These are phyloP conservation scores for Argentina anserina DNA, from an alignment of 306 rosid genomes.

Conservation along the genomic window DNA sequence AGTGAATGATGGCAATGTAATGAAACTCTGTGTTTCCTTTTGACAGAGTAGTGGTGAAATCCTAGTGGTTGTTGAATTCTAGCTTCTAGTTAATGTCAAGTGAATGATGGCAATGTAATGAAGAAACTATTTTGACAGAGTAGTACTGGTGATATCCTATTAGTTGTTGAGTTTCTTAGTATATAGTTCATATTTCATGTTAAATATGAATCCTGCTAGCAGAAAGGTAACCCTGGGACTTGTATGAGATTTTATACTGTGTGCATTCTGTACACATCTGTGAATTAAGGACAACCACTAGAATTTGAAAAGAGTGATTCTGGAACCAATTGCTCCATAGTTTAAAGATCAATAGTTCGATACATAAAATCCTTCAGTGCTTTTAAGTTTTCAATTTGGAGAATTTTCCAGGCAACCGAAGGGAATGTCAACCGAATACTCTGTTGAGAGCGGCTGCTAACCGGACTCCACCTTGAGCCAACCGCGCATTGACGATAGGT, in stretches of 20 bases:
- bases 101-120: background rate
- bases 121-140: background rate
- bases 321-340: background rate
- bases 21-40: no score
- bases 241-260: background rate
- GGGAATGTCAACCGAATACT: slow-evolving; percentile 34
- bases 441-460: slow-evolving; percentile 77
- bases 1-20: background rate
- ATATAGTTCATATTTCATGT: background rate
- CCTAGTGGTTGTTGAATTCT: background rate
- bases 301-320: background rate
- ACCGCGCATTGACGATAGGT: slow-evolving; percentile 52
- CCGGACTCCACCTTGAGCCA: slow-evolving; percentile 89
- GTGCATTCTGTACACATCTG: background rate
- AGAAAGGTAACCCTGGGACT: background rate
- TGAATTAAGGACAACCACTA: background rate
- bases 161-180: background rate
- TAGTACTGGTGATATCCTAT: background rate
- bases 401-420: background rate
- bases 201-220: background rate
- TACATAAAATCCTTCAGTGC: background rate
- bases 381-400: background rate
- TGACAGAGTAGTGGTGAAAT: background rate
- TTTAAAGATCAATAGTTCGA: background rate
- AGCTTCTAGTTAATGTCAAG: background rate